A percentile compares a stretch with the other conserved stretches of the same genome.
phyloP scores from a whole-genome alignment of 148 eudicot genomes.

The Silene uniflora region DNA sequence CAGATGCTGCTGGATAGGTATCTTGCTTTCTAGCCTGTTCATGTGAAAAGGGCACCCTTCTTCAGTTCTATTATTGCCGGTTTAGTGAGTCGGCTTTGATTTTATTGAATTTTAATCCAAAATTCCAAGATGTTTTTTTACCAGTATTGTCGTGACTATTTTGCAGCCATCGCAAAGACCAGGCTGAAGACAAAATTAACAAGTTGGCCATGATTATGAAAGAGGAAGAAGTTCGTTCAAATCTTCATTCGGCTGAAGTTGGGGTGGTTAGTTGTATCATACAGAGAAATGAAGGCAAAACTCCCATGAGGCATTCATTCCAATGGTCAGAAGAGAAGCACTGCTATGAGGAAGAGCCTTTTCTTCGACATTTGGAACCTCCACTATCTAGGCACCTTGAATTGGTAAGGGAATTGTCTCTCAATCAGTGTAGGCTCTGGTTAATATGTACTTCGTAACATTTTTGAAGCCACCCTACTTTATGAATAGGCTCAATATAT shows the following conservation, averaged over 20 bases:
- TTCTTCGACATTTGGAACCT: conserved; percentile 89
- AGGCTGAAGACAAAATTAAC: conserved; percentile 93
- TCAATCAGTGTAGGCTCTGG: not conserved
- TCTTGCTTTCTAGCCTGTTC: not conserved
- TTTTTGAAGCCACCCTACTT: too few species aligned
- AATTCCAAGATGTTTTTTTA: too few species aligned
- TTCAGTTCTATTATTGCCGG: conserved; percentile 1
- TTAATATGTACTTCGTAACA: not conserved
- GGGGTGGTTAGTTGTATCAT: conserved; percentile 90
- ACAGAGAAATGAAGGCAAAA: conserved; percentile 93
- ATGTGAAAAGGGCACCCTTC: not conserved
- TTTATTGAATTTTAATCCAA: too few species aligned
- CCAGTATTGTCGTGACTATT: conserved; percentile 6
- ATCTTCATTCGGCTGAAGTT: conserved; percentile 69
- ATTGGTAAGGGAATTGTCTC: conserved; percentile 44
- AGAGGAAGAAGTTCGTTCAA: conserved; percentile 79
- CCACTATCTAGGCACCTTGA: conserved; percentile 92
- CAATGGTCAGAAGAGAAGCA: conserved; percentile 77
- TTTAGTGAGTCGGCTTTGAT: not conserved
- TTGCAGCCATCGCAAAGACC: conserved; percentile 92
- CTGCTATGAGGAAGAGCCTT: conserved; percentile 74
- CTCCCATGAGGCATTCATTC: conserved; percentile 96
- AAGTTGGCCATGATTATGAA: conserved; percentile 76
- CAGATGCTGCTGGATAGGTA: conserved; percentile 99
- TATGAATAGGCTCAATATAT: too few species aligned